These are phyloP conservation scores for Croton laevigatus DNA, from an alignment of 441 rosid species.

Conservation along the genomic window DNA sequence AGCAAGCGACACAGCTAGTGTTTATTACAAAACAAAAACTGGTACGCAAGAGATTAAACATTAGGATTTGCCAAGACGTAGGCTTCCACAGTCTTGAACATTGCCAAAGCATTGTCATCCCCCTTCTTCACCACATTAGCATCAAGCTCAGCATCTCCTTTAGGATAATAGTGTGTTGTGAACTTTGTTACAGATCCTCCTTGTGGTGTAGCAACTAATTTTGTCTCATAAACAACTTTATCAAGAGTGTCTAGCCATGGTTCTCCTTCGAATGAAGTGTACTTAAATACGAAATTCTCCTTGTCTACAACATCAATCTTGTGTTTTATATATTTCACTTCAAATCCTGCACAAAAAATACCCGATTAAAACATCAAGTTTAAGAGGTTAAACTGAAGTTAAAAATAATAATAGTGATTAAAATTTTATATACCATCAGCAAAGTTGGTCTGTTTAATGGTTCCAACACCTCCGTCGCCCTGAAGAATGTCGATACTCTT, in stretches of 20 bases:
- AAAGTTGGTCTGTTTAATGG: not conserved
- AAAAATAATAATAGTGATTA: too few relatives aligned
- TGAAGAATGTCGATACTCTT: not conserved
- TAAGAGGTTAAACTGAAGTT: too few relatives aligned
- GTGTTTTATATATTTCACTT: not conserved
- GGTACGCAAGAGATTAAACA: too few relatives aligned
- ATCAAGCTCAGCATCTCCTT: not conserved
- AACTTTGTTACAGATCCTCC: slow-evolving; percentile 34
- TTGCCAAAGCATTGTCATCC: slow-evolving; percentile 14
- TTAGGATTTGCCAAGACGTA: slow-evolving; percentile 21
- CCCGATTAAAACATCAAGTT: too few relatives aligned
- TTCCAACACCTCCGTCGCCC: slow-evolving; percentile 2
- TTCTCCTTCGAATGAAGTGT: not conserved
- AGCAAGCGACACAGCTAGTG: too few relatives aligned
- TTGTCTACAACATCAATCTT: not conserved
- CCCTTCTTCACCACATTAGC: slow-evolving; percentile 25
- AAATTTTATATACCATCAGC: not conserved
- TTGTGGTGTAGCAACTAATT: not conserved
- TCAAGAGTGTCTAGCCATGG: not conserved
- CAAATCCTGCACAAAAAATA: not conserved
- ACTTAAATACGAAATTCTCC: not conserved
- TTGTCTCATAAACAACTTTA: not conserved
- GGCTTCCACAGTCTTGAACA: slow-evolving; percentile 34
- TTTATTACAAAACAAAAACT: too few relatives aligned
- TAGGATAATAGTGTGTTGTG: slow-evolving; percentile 21